Evolutionary conservation across 768 basidiomycete species (phyloP).

Genomic region (Psilocybe sp.): DNA sequence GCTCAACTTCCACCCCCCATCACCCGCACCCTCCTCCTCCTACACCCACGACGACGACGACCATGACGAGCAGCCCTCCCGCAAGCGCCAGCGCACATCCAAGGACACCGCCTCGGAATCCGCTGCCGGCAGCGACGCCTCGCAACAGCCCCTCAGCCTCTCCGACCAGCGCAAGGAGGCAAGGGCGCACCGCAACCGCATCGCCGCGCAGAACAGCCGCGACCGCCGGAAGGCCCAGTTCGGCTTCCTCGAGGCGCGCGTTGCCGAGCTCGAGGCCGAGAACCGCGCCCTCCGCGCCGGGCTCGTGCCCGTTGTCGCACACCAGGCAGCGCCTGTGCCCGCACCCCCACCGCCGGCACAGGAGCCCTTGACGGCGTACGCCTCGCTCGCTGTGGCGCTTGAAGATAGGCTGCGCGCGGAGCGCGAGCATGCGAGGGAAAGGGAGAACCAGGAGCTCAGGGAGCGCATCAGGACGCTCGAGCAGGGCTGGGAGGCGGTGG

Average conservation of each 20-base stretch:
- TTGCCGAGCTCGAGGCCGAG: slow-evolving; percentile 78
- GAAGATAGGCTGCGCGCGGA: slow-evolving; percentile 29
- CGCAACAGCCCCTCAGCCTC: slow-evolving; percentile 27
- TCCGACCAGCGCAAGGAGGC: slow-evolving; percentile 85
- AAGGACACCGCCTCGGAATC: slow-evolving; percentile 7
- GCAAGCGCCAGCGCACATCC: slow-evolving; percentile 68
- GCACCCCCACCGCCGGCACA: slow-evolving; percentile 14
- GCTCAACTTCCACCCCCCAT: slow-evolving; percentile 9
- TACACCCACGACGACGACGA: slow-evolving; percentile 15
- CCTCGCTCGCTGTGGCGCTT: slow-evolving; percentile 20
- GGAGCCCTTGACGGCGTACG: slow-evolving; percentile 12
- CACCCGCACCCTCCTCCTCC: slow-evolving; percentile 12
- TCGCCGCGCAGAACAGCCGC: slow-evolving; percentile 91
- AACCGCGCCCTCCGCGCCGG: slow-evolving; percentile 67
- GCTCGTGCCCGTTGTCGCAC: slow-evolving; percentile 14
- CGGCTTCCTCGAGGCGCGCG: slow-evolving; percentile 59
- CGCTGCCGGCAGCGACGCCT: not conserved
- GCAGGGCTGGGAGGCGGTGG: slow-evolving; percentile 77
- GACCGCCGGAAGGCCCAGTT: slow-evolving; percentile 89
- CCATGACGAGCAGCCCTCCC: slow-evolving; percentile 46
- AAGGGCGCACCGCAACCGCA: slow-evolving; percentile 87
- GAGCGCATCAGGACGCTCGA: slow-evolving; percentile 79
- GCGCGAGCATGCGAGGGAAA: slow-evolving; percentile 53
- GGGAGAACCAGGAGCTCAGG: slow-evolving; percentile 72
- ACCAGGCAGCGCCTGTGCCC: slow-evolving; percentile 17